Evolutionary conservation across 257 asterid species (phyloP), one percentile per base, ranked within the genome.

Genomic region (Linaria vulgaris): DNA sequence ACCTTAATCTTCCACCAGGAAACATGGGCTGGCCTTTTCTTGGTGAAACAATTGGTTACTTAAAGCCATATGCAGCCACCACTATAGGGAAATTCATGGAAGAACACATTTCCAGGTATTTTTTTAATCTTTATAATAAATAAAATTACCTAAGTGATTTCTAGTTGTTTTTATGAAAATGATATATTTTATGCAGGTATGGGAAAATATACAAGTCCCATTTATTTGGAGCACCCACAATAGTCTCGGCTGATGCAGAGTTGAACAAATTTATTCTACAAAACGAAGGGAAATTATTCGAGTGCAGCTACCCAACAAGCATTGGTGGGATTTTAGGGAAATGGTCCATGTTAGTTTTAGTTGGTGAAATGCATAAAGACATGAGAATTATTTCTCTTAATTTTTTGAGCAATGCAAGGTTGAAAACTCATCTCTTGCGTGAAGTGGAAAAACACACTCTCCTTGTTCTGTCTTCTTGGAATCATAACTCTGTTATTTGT

Each of bases 311-410:
- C 25, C 98, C 98, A 0, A 81, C 88, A 24, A 91, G 98, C 77
- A 91, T 88, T 44, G 98, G 98, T 14, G 98, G 95, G 27, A 91
- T 91, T 45, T 92, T 91, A 12, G 98, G 98, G 25, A 88, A 91
- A 65, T 91, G 96, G 96, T 91, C 98, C 2, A 91, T 91, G 98
- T 64, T 91, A 6, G 98, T 88, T 55, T 68, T 84, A 64, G 98
- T 88, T 12, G 98, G 98, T 34, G 95, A 88, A 50, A 86, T 91
- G 98, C 98, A 91, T 69, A 77, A 95, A 73, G 86, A 88, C 30
- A 91, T 91, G 98, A 77, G 98, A 63, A 76, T 58, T 38, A 91
- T 91, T 17, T 91, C 95, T 20, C 82, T 91, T 45, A 91, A 88
- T 59, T 91, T 91, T 75, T 52, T 91, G 49, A 86, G 87, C 76